These are phyloP conservation scores for Chalaropsis ovoidea DNA, from an alignment of 2,329 filamentous ascomycete genomes.

Conservation along the genomic window DNA sequence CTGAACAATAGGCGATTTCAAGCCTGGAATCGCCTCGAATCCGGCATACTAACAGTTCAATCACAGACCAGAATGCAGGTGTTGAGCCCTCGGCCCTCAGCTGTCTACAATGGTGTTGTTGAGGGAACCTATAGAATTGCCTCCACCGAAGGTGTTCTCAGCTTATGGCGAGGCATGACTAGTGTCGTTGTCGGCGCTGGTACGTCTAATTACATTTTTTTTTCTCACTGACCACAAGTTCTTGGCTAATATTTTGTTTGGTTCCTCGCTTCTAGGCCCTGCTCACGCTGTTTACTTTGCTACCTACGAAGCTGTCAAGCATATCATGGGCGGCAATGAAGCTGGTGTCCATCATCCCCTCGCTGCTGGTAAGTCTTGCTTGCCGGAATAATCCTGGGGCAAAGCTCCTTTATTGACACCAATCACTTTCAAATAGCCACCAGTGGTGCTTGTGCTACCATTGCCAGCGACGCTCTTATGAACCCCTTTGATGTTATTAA, in stretches of 20 bases:
- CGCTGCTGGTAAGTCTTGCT: constrained; percentile 61
- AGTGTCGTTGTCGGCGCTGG: constrained; percentile 93
- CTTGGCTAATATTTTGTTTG: constrained; percentile 28
- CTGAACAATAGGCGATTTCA: background rate
- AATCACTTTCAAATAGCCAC: constrained; percentile 51
- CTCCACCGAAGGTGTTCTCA: constrained; percentile 75
- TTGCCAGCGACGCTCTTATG: constrained; percentile 96
- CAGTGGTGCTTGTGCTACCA: constrained; percentile 88
- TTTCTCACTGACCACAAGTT: background rate
- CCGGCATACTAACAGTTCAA: background rate
- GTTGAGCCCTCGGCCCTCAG: constrained; percentile 68
- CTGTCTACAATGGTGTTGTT: constrained; percentile 79
- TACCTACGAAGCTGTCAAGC: constrained; percentile 95
- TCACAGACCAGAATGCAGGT: constrained; percentile 93
- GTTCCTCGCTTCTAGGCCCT: constrained; percentile 52
- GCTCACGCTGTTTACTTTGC: constrained; percentile 98
- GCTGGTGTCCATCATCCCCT: constrained; percentile 81
- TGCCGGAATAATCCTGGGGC: background rate
- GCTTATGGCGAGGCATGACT: constrained; percentile 91
- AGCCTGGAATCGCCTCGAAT: background rate
- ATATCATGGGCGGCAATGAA: constrained; percentile 85
- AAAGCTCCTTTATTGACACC: background rate
- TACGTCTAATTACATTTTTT: constrained; percentile 37
- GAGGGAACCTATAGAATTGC: constrained; percentile 91
- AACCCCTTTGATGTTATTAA: constrained; percentile 99